phyloP scores from a whole-genome alignment of 805 yeast genomes.

The Monosporozyma solicola region DNA sequence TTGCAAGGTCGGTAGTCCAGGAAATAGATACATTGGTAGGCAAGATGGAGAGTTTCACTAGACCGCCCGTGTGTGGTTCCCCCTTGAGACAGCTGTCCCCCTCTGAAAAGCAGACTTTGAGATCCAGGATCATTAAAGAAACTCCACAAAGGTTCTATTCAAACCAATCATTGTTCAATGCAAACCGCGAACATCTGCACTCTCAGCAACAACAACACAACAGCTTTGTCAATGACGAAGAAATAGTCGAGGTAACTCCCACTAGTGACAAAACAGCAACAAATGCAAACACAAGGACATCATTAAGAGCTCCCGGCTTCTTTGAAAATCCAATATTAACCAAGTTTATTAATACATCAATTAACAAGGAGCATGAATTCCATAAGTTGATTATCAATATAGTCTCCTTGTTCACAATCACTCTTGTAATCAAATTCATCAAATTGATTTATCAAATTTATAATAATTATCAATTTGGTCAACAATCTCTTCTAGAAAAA shows the following conservation, averaged over 20 bases:
- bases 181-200: not conserved
- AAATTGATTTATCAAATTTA: slow-evolving; percentile 3
- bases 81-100: not conserved
- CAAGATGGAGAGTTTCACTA: not conserved
- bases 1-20: too few relatives aligned
- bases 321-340: slow-evolving; percentile 26
- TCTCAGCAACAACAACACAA: not conserved
- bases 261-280: not conserved
- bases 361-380: slow-evolving; percentile 35
- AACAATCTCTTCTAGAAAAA: not conserved
- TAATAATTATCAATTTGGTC: not conserved
- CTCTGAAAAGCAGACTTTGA: slow-evolving; percentile 3
- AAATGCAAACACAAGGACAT: not conserved
- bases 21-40: not conserved
- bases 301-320: slow-evolving; percentile 10
- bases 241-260: slow-evolving; percentile 1
- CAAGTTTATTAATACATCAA: slow-evolving; percentile 28
- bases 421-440: slow-evolving; percentile 18
- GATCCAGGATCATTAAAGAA: slow-evolving; percentile 17
- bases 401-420: slow-evolving; percentile 25
- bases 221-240: not conserved
- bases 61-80: not conserved
- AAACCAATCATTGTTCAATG: slow-evolving; percentile 6
- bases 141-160: slow-evolving; percentile 22
- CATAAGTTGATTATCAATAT: slow-evolving; percentile 29